Percentiles rank a stretch among this genome's conserved stretches.
Conservation (phyloP, 2,329 filamentous ascomycete species). For the Corynespora cassiicola region DNA sequence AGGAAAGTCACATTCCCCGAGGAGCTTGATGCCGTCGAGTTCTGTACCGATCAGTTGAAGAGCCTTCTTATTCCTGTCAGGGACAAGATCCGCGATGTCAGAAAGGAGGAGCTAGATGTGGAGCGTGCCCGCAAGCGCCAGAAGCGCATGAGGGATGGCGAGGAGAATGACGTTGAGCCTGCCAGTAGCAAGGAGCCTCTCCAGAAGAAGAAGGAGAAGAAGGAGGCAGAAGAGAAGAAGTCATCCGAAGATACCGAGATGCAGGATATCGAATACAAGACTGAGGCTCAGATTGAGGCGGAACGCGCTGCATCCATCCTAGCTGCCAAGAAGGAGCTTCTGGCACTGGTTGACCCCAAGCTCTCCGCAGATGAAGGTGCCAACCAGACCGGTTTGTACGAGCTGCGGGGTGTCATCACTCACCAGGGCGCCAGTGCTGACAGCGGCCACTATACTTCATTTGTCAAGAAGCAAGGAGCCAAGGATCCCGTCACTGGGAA, state of each 20-base stretch:
- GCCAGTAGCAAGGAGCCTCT: slow-evolving; percentile 55
- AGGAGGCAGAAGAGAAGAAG: slow-evolving; percentile 44
- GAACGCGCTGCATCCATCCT: slow-evolving; percentile 79
- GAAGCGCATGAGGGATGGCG: slow-evolving; percentile 70
- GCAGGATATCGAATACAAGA: slow-evolving; percentile 80
- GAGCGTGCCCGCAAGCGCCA: slow-evolving; percentile 91
- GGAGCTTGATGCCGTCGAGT: slow-evolving; percentile 91
- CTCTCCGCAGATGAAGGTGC: slow-evolving; percentile 79
- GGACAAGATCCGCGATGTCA: slow-evolving; percentile 92
- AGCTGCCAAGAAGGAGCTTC: slow-evolving; percentile 85
- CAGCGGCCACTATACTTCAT: slow-evolving; percentile 97
- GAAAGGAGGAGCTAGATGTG: slow-evolving; percentile 93
- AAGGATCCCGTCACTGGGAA: slow-evolving; percentile 79
- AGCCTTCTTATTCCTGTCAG: slow-evolving; percentile 87
- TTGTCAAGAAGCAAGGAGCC: slow-evolving; percentile 86
- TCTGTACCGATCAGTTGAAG: slow-evolving; percentile 89
- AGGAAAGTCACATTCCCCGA: slow-evolving; percentile 96
- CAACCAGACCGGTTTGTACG: slow-evolving; percentile 94
- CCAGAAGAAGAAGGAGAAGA: slow-evolving; percentile 58
- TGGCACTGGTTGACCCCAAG: slow-evolving; percentile 76
- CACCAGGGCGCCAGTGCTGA: slow-evolving; percentile 97
- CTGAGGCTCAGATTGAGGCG: slow-evolving; percentile 88
- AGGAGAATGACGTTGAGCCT: slow-evolving; percentile 56
- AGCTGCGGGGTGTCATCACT: slow-evolving; percentile 91
- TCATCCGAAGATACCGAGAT: slow-evolving; percentile 69